Conservation (phyloP, 1,284 basidiomycete genomes). For the Pterulicium gracile region DNA sequence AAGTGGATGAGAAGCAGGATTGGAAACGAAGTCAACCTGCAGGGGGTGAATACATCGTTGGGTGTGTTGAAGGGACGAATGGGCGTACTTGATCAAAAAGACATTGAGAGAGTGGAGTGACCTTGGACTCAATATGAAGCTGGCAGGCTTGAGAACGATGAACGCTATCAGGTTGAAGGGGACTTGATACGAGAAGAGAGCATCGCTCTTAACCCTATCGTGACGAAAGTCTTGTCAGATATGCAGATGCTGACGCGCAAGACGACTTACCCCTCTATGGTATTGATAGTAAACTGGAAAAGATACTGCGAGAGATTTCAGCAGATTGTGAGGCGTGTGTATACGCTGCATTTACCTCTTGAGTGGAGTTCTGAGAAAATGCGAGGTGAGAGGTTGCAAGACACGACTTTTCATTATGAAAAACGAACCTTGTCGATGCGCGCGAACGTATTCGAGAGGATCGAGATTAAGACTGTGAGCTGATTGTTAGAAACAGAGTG, state of each 20-base stretch:
- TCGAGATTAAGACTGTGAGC: constrained; percentile 71
- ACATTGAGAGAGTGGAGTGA: constrained; percentile 74
- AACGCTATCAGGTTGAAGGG: constrained; percentile 80
- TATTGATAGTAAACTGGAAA: constrained; percentile 80
- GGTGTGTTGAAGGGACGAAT: too few species aligned
- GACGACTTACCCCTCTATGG: constrained; percentile 69
- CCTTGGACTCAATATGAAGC: constrained; percentile 61
- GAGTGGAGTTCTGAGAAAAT: too few species aligned
- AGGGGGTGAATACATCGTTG: background rate
- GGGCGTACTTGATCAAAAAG: constrained; percentile 52
- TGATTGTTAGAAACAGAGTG: constrained; percentile 8
- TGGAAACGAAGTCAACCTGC: constrained; percentile 61
- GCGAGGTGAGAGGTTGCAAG: constrained; percentile 4
- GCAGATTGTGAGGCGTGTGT: constrained; percentile 6
- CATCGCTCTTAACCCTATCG: constrained; percentile 72
- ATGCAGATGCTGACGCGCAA: background rate
- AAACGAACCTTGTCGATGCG: constrained; percentile 61
- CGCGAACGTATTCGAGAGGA: constrained; percentile 78
- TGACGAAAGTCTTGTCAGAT: constrained; percentile 4
- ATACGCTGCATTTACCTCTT: too few species aligned
- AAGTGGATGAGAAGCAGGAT: constrained; percentile 67
- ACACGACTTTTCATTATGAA: too few species aligned
- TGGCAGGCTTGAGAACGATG: constrained; percentile 65
- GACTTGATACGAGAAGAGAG: constrained; percentile 84
- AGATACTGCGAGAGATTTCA: constrained; percentile 39